A percentile compares a stretch with the other conserved stretches of the same genome.
Evolutionary conservation across 1,284 basidiomycete species (phyloP).

Genomic region (Ustilago trichophora): DNA sequence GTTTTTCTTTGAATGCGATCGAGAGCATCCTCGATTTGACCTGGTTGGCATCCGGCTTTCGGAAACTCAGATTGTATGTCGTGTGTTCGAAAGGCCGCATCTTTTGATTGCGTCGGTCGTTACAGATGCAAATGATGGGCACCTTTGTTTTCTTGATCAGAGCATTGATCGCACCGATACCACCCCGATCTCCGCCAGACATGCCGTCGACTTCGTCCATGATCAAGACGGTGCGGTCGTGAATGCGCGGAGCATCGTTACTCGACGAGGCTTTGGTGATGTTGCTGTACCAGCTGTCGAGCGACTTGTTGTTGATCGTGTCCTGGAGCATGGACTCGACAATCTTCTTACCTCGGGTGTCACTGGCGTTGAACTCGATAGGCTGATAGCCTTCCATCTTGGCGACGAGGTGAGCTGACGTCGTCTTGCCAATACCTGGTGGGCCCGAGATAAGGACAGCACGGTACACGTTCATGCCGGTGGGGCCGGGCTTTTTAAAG

Average conservation of each 20-base stretch:
- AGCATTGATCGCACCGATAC: constrained; percentile 89
- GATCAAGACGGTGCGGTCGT: constrained; percentile 85
- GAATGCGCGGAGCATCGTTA: constrained; percentile 71
- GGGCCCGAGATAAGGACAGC: constrained; percentile 90
- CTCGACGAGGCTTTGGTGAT: constrained; percentile 2
- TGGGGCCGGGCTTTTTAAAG: constrained; percentile 94
- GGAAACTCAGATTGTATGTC: constrained; percentile 75
- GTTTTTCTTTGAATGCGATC: constrained; percentile 74
- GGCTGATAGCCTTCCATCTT: constrained; percentile 87
- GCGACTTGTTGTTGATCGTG: constrained; percentile 72
- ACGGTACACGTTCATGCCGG: constrained; percentile 83
- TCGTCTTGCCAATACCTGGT: constrained; percentile 97
- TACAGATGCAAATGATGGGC: constrained; percentile 97
- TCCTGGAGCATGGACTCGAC: constrained; percentile 75
- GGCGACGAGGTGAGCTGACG: constrained; percentile 90
- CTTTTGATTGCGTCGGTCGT: constrained; percentile 85
- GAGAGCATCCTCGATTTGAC: constrained; percentile 74
- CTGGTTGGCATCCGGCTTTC: constrained; percentile 54
- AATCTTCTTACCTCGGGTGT: constrained; percentile 93
- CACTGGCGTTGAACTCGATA: constrained; percentile 95
- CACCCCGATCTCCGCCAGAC: constrained; percentile 95
- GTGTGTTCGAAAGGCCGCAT: constrained; percentile 84
- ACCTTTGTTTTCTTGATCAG: constrained; percentile 96
- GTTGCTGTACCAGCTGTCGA: constrained; percentile 82
- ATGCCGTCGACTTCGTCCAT: constrained; percentile 99